Conservation (phyloP, 305 asterid species). For the Fraxinus floribunda region DNA sequence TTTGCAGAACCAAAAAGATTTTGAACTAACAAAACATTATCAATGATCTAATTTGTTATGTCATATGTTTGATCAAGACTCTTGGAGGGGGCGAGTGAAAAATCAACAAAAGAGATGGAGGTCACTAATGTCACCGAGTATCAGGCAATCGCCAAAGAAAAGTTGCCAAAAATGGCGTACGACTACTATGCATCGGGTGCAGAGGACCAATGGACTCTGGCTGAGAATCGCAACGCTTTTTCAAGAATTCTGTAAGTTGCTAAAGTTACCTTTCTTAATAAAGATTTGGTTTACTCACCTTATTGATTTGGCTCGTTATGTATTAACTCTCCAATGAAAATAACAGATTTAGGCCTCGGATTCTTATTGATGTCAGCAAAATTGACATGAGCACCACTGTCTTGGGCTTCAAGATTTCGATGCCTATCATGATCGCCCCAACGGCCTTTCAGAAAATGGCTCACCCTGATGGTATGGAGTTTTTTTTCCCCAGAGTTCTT, state of each 20-base stretch:
- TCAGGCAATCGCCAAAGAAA: conserved; percentile 47
- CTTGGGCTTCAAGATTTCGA: conserved; percentile 51
- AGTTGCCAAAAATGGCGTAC: conserved; percentile 50
- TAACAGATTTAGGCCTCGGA: conserved; percentile 51
- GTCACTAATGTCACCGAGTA: conserved; percentile 47
- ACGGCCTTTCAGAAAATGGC: conserved; percentile 58
- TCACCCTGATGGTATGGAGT: conserved; percentile 47
- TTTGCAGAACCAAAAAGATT: background rate
- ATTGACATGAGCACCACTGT: conserved; percentile 46
- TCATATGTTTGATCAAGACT: conserved; percentile 8
- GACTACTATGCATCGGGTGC: conserved; percentile 61
- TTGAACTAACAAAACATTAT: background rate
- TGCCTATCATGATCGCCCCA: conserved; percentile 60
- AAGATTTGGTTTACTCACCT: background rate
- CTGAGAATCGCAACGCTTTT: conserved; percentile 50
- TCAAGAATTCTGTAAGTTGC: conserved; percentile 49
- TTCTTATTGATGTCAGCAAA: conserved; percentile 53
- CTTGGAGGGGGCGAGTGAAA: conserved; percentile 18
- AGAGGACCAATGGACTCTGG: conserved; percentile 54
- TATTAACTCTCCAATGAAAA: background rate
- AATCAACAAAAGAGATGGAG: conserved; percentile 33
- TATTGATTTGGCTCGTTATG: background rate
- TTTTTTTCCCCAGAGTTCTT: background rate
- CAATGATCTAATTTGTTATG: background rate
- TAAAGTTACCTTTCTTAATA: background rate